A percentile compares a stretch with the other conserved stretches of the same genome.
These are phyloP conservation scores for Lentinula novae-zelandiae DNA, from an alignment of 1,284 basidiomycete genomes.

Conservation along the genomic window DNA sequence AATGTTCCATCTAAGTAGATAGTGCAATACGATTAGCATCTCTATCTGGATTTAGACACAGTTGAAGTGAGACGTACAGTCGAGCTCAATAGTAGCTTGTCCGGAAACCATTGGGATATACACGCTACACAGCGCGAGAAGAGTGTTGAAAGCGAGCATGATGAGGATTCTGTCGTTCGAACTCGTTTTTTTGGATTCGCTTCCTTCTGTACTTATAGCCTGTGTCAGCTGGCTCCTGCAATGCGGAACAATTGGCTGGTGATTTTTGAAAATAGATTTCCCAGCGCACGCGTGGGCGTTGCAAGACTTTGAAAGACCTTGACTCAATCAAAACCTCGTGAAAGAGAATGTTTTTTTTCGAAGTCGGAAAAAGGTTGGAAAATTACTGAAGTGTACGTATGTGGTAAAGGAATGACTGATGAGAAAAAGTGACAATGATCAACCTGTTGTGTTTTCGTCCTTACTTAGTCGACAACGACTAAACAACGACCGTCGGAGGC, in stretches of 20 bases:
- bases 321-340: not conserved
- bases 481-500: not conserved
- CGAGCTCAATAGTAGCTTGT: not conserved
- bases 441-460: not conserved
- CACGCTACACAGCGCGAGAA: not conserved
- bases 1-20: slow-evolving; percentile 32
- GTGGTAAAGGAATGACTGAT: not conserved
- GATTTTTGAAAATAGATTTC: not conserved
- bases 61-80: not conserved
- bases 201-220: not conserved
- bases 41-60: not conserved
- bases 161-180: not conserved
- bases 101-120: not conserved
- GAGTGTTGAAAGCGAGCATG: not conserved
- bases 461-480: no score
- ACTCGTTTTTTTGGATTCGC: not conserved
- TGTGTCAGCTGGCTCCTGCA: not conserved
- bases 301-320: not conserved
- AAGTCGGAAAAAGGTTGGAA: not conserved
- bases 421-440: not conserved
- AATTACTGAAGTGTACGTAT: not conserved
- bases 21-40: not conserved
- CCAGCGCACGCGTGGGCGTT: not conserved
- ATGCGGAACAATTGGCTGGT: not conserved
- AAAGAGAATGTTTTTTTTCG: not conserved